phyloP scores from a whole-genome alignment of 345 rosid species.

The Populus nigra region DNA sequence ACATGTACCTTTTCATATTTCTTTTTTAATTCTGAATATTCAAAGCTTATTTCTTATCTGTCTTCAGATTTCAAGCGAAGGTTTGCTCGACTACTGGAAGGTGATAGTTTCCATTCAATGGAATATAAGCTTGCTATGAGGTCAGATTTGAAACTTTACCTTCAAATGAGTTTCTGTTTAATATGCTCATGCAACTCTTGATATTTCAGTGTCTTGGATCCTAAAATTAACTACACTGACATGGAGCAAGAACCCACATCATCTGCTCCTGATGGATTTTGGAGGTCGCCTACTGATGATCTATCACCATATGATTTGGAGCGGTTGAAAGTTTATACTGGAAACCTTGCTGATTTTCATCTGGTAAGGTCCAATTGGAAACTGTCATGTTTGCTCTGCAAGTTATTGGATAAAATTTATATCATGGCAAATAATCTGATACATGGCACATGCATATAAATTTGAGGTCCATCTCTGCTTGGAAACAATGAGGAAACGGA shows the following conservation, averaged over 20 bases:
- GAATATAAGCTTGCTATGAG: conserved; percentile 95
- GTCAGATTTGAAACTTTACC: conserved; percentile 35
- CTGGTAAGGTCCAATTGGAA: conserved; percentile 44
- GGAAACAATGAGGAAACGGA: not conserved
- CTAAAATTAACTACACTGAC: conserved; percentile 63
- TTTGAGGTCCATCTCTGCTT: not conserved
- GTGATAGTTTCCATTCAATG: conserved; percentile 59
- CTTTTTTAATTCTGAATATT: conserved; percentile 8
- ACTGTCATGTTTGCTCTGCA: not conserved
- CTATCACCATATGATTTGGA: conserved; percentile 67
- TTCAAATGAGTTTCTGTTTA: conserved; percentile 6
- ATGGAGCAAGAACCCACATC: conserved; percentile 23
- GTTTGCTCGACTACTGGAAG: conserved; percentile 54
- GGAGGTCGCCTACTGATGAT: conserved; percentile 43
- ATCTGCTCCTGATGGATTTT: conserved; percentile 45
- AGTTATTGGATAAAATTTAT: not conserved
- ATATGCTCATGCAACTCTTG: conserved; percentile 21
- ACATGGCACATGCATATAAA: not conserved
- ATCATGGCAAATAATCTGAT: not conserved
- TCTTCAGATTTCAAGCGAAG: conserved; percentile 68
- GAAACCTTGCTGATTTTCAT: conserved; percentile 63
- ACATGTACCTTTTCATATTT: not conserved
- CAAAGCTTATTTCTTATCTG: conserved; percentile 13
- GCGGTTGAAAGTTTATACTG: conserved; percentile 62
- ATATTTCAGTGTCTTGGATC: conserved; percentile 73